These are phyloP conservation scores for Scedosporium aurantiacum DNA, from an alignment of 2,329 filamentous ascomycete species.

Conservation along the genomic window DNA sequence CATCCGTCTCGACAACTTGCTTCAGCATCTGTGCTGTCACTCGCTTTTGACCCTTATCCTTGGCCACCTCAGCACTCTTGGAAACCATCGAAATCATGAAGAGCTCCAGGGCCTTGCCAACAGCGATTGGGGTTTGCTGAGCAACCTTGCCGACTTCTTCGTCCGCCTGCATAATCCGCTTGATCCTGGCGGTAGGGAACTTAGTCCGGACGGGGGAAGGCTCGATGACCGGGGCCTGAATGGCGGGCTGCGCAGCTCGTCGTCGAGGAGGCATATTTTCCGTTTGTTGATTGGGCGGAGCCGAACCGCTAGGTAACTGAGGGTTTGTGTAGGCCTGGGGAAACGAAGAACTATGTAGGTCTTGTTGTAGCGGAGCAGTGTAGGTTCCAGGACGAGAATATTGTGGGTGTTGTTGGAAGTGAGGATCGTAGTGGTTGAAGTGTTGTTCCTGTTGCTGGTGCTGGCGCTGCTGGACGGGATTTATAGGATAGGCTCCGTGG, in stretches of 20 bases:
- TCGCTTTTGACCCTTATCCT: slow-evolving; percentile 72
- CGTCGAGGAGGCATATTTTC: slow-evolving; percentile 28
- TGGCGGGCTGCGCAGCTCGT: slow-evolving; percentile 24
- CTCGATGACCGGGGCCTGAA: slow-evolving; percentile 32
- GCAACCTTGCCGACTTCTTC: slow-evolving; percentile 98
- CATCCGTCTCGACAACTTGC: slow-evolving; percentile 74
- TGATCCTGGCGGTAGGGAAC: slow-evolving; percentile 94
- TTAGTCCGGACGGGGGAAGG: slow-evolving; percentile 79
- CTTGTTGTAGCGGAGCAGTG: background rate
- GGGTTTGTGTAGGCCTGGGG: slow-evolving; percentile 4
- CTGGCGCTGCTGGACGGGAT: slow-evolving; percentile 6
- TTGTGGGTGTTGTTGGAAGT: slow-evolving; percentile 6
- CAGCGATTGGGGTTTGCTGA: slow-evolving; percentile 91
- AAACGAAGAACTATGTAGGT: background rate
- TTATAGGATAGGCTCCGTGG: slow-evolving; percentile 3
- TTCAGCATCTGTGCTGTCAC: slow-evolving; percentile 88
- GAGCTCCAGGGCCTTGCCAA: slow-evolving; percentile 88
- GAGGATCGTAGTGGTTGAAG: slow-evolving; percentile 2
- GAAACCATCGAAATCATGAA: slow-evolving; percentile 95
- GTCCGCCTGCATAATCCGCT: slow-evolving; percentile 98
- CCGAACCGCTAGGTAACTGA: slow-evolving; percentile 13
- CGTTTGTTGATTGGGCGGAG: slow-evolving; percentile 11
- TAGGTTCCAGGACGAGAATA: slow-evolving; percentile 4
- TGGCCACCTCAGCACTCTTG: slow-evolving; percentile 76
- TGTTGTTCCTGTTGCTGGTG: slow-evolving; percentile 6